Percentiles rank a stretch among this genome's conserved stretches.
These are phyloP conservation scores for Leishmania mexicana DNA, from an alignment of 208 protist genomes.

Conservation along the genomic window DNA sequence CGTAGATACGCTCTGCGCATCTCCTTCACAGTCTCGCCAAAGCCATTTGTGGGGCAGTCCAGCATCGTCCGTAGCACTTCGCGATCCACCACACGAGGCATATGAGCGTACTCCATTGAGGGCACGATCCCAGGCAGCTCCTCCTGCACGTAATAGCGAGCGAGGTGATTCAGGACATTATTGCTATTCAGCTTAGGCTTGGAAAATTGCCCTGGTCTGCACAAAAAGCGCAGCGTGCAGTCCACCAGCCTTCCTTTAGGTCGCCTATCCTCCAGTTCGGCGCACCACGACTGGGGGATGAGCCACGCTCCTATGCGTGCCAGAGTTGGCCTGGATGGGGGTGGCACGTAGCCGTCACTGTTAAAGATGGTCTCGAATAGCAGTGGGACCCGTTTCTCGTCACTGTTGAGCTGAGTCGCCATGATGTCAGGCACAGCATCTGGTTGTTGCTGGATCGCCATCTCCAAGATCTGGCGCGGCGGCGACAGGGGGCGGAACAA, in stretches of 20 bases:
- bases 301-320: not conserved
- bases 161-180: constrained; percentile 20
- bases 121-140: constrained; percentile 24
- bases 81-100: constrained; percentile 29
- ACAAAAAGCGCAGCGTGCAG: not conserved
- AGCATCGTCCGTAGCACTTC: constrained; percentile 14
- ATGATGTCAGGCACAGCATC: not conserved
- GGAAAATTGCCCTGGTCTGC: not conserved
- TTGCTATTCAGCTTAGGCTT: not conserved
- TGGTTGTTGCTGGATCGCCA: not conserved
- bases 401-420: not conserved
- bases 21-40: constrained; percentile 10
- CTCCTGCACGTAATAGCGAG: constrained; percentile 17
- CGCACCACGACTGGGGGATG: not conserved
- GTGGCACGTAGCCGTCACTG: constrained; percentile 15
- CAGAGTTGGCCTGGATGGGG: not conserved
- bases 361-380: constrained; percentile 33
- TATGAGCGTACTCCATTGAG: constrained; percentile 35
- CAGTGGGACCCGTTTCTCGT: not conserved
- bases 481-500: constrained; percentile 49
- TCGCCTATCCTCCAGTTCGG: not conserved
- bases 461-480: constrained; percentile 21
- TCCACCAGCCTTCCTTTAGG: not conserved
- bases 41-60: constrained; percentile 20
- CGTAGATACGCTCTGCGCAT: constrained; percentile 21